Evolutionary conservation across 306 rosid species (phyloP).

Genomic region (Albizia julibrissin): DNA sequence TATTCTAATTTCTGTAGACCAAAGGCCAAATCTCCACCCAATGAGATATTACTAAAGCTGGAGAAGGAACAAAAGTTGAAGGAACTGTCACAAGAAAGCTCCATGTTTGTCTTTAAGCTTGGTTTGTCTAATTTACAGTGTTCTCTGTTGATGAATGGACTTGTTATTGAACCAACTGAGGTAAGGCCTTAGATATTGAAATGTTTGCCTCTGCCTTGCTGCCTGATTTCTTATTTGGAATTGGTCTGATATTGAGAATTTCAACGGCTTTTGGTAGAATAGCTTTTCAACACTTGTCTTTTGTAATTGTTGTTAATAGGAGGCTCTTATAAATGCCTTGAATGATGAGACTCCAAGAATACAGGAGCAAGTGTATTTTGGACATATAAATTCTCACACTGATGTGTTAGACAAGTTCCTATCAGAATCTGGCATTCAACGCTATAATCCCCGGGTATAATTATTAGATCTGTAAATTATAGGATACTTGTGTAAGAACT

Average conservation of each 20-base stretch:
- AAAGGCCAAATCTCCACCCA: slow-evolving; percentile 87
- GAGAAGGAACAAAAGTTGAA: slow-evolving; percentile 74
- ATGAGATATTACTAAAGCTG: slow-evolving; percentile 76
- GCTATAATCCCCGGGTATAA: slow-evolving; percentile 90
- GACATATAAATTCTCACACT: slow-evolving; percentile 82
- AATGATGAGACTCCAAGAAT: slow-evolving; percentile 89
- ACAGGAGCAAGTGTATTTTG: slow-evolving; percentile 96
- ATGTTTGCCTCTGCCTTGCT: slow-evolving; percentile 23
- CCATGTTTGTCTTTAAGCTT: slow-evolving; percentile 72
- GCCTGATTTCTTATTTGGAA: slow-evolving; percentile 21
- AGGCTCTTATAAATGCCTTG: slow-evolving; percentile 80
- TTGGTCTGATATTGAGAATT: neutral
- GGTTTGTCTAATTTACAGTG: slow-evolving; percentile 75
- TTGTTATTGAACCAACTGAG: slow-evolving; percentile 81
- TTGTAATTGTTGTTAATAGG: slow-evolving; percentile 62
- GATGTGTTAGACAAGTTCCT: slow-evolving; percentile 78
- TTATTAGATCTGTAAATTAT: slow-evolving; percentile 19
- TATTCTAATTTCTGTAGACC: slow-evolving; percentile 60
- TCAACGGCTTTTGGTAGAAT: slow-evolving; percentile 8
- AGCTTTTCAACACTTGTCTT: slow-evolving; percentile 24
- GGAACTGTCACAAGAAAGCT: slow-evolving; percentile 74
- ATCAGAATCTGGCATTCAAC: slow-evolving; percentile 85
- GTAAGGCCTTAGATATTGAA: slow-evolving; percentile 40
- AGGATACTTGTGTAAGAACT: slow-evolving; percentile 10
- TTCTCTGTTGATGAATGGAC: slow-evolving; percentile 91